Percentiles rank a stretch among this genome's conserved stretches.
Conservation (phyloP, 2,329 filamentous ascomycete genomes). For the Fusarium tupiense region DNA sequence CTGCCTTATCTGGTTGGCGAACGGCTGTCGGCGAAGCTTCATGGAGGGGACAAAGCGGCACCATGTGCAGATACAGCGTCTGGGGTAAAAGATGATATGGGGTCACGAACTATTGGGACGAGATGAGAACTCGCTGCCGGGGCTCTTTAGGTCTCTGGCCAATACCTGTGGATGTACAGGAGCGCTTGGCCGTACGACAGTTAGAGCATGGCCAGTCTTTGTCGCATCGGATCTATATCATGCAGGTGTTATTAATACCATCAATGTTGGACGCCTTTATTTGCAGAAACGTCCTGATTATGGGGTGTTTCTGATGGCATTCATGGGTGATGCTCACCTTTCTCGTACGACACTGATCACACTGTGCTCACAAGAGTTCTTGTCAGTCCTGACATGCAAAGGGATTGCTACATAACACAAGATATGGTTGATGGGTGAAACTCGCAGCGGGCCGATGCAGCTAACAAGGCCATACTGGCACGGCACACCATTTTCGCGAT, state of each 20-base stretch:
- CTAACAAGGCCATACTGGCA: background rate
- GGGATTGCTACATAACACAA: background rate
- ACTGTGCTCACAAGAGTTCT: constrained; percentile 44
- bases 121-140: constrained; percentile 67
- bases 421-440: background rate
- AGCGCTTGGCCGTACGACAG: constrained; percentile 62
- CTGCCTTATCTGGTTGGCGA: background rate
- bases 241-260: constrained; percentile 32
- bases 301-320: background rate
- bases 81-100: background rate
- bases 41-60: background rate
- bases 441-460: background rate
- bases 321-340: constrained; percentile 48
- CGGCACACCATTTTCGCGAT: background rate
- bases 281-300: constrained; percentile 5
- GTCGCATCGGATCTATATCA: constrained; percentile 64
- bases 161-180: constrained; percentile 64
- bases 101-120: constrained; percentile 65
- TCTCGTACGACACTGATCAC: constrained; percentile 56
- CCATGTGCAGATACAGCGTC: background rate
- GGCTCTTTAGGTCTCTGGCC: constrained; percentile 65
- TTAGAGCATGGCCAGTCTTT: constrained; percentile 68
- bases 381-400: constrained; percentile 5
- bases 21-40: background rate
- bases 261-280: background rate